Conservation (phyloP, 805 yeast genomes). For the Blastobotrys robertii region DNA sequence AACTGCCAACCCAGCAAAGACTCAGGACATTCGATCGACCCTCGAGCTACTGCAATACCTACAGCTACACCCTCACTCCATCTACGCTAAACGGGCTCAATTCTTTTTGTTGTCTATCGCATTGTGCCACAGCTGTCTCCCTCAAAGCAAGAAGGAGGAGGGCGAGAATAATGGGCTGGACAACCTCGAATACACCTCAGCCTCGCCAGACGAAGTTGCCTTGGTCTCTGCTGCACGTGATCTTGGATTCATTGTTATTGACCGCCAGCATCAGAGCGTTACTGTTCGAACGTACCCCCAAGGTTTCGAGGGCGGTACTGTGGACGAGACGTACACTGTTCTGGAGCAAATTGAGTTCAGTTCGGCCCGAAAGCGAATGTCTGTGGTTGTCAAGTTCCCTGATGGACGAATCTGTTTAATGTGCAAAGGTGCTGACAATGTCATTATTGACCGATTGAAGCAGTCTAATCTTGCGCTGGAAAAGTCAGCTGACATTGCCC, state of each 20-base stretch:
- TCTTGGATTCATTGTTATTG: conserved; percentile 78
- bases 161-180: conserved; percentile 34
- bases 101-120: conserved; percentile 78
- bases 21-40: conserved; percentile 42
- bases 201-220: conserved; percentile 96
- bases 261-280: conserved; percentile 50
- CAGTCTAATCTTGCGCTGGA: conserved; percentile 46
- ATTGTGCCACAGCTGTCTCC: conserved; percentile 83
- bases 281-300: conserved; percentile 71
- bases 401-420: conserved; percentile 63
- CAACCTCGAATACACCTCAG: conserved; percentile 72
- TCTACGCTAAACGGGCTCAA: conserved; percentile 61
- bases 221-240: conserved; percentile 91
- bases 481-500: conserved; percentile 57
- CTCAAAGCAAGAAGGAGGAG: conserved; percentile 27
- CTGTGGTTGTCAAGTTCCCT: conserved; percentile 71
- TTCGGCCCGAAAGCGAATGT: conserved; percentile 88
- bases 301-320: conserved; percentile 61
- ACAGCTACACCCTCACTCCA: conserved; percentile 58
- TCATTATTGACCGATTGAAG: conserved; percentile 65
- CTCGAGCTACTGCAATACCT: conserved; percentile 57
- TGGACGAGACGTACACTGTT: conserved; percentile 59
- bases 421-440: conserved; percentile 94
- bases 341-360: conserved; percentile 79
- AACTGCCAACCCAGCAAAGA: conserved; percentile 37